Base-by-base conservation (phyloP, 177 flowering plant species). In the Vitis hybrid region DNA sequence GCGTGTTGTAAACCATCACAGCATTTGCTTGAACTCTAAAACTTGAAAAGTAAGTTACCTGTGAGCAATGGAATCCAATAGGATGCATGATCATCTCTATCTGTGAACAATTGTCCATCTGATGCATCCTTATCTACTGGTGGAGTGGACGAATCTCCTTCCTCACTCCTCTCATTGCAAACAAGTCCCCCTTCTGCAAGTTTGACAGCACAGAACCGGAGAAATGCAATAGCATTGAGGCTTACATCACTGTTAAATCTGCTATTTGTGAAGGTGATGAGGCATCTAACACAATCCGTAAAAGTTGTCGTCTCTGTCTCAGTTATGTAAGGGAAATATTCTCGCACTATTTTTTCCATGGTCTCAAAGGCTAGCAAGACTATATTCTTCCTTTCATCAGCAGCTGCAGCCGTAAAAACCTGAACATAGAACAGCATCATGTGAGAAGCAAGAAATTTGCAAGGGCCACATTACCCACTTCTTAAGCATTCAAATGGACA, bases 171-270 rank as follows among this genome's bases (percentile, higher is more conserved):
- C 67, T 86, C 91, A 75, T 84, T 83, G 78, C 86, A 83, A 70
- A 87, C 81, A 70, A 96, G 88, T 48, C 93, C 97, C 15, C 93
- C 98, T 48, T 96, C 99, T 6, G 98, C 98, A 78, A 96, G 96
- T 80, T 92, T 96, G 52, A 92, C 84, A 70, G 99, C 99, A 89
- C 98, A 96, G 71, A 91, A 94, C 32, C 97, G 92, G 32, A 96
- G 97, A 82, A 96, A 96, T 56, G 97, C 97, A 81, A 96, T 96
- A 32, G 99, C 98, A 87, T 92, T 94, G 74, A 94, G 88, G 83
- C 99, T 89, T 45, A 96, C 93, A 73, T 96, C 99, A 80, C 89
- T 90, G 81, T 91, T 88, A 70, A 92, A 94, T 83, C 87, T 86
- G 81, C 97, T 94, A 72, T 80, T 94, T 67, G 99, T 96, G 82